Base-by-base conservation (phyloP, 1,284 basidiomycete species). In the Ganoderma sp. region DNA sequence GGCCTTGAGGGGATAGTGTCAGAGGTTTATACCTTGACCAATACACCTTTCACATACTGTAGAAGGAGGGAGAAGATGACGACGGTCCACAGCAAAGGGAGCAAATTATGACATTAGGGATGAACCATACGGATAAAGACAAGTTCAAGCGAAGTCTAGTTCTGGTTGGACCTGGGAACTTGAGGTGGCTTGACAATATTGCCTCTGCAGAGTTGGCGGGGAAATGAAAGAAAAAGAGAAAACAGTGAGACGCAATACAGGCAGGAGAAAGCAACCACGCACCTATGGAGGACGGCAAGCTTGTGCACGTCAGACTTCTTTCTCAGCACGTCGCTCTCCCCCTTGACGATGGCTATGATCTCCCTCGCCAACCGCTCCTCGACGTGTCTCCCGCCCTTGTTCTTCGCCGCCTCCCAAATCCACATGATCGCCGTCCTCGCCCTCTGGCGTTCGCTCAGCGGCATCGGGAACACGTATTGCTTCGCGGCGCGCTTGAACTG, bases 381-480 rank as follows among this genome's bases (percentile, higher is more conserved):
- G 2, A 91, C 69, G 9, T 79, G 83, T 68, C 84, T 81, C 8
- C 89, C 91, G 0, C 82, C 78, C 68, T 82, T 77, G 68, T 88
- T 81, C 68, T 89, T 82, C 65, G 86, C 85, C 10, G 86, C 87
- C 14, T 89, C 81, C 63, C 94, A 73, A 22, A 96, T 88, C 84
- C 89, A 91, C 68, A 82, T 76, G 43, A 96, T 82, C 3, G 88
- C 94, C 65, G 80, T 84, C 39, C 85, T 83, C 42, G 89, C 86
- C 57, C 94, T 84, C 80, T 95, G 92, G 75, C 92, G 88, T 81
- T 96, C 94, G 65, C 83, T 89, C 68, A 96, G 82, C 8, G 92
- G 88, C 19, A 88, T 80, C 0, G 95, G 95, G 61, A 84, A 86
- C 48, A 83, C 78, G n/a, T 89, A 77, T 22, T 82, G 84, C 80